These are phyloP conservation scores for Pseudogymnoascus sp. DNA, from an alignment of 2,329 filamentous ascomycete species.

Conservation along the genomic window DNA sequence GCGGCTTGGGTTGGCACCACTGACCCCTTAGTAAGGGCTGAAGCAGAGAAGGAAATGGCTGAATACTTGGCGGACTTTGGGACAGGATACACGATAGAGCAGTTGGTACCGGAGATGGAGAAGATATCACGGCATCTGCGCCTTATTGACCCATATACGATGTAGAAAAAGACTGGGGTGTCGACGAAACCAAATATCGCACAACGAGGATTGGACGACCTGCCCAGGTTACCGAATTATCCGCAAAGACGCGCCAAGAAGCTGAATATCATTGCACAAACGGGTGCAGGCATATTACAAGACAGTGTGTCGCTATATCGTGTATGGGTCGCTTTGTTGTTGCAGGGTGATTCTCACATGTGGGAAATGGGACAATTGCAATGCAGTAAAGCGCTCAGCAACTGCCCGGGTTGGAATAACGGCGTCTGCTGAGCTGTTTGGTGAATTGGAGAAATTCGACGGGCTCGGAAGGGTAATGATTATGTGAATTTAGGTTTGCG, in stretches of 20 bases:
- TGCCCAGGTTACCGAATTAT: not conserved
- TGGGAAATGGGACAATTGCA: not conserved
- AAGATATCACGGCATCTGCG: not conserved
- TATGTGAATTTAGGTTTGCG: not conserved
- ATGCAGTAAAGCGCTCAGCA: not conserved
- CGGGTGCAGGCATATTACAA: not conserved
- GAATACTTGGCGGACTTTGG: not conserved
- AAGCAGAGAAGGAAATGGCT: not conserved
- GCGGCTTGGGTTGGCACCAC: conserved; percentile 22
- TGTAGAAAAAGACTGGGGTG: not conserved
- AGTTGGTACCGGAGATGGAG: not conserved
- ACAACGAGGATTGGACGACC: not conserved
- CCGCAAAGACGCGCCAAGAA: not conserved
- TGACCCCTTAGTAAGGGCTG: not conserved
- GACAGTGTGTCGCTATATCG: not conserved
- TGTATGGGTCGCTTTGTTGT: not conserved
- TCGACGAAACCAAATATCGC: not conserved
- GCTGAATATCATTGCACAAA: not conserved
- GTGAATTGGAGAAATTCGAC: not conserved
- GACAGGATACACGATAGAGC: not conserved
- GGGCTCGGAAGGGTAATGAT: not conserved
- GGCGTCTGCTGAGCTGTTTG: not conserved
- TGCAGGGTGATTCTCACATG: not conserved
- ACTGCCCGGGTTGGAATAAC: not conserved
- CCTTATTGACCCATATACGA: not conserved